These are phyloP conservation scores for Leptographium lundbergii DNA, from an alignment of 2,329 filamentous ascomycete species.

Conservation along the genomic window DNA sequence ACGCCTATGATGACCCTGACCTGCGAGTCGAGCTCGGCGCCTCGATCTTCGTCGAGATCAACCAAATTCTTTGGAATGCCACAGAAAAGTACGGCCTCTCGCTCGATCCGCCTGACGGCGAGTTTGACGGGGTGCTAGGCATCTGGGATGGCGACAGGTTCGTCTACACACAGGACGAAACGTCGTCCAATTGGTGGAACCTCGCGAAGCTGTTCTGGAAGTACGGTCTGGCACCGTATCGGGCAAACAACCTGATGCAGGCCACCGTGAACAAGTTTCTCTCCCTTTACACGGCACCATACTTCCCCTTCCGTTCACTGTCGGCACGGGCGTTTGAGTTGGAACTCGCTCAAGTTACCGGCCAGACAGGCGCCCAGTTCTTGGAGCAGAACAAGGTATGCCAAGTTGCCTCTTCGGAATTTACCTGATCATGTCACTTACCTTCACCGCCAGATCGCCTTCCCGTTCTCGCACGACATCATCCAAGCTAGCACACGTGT, in stretches of 20 bases:
- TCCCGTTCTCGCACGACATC: conserved; percentile 62
- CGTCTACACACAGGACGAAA: conserved; percentile 51
- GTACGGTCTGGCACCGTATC: conserved; percentile 70
- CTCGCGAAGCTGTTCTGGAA: conserved; percentile 68
- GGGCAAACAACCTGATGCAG: conserved; percentile 61
- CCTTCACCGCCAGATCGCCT: conserved; percentile 35
- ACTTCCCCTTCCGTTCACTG: conserved; percentile 75
- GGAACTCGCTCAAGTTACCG: conserved; percentile 53
- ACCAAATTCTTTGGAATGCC: conserved; percentile 69
- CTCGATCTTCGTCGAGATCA: conserved; percentile 80
- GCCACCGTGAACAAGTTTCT: conserved; percentile 60
- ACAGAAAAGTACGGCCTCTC: conserved; percentile 58
- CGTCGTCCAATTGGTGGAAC: conserved; percentile 63
- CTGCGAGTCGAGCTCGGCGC: conserved; percentile 76
- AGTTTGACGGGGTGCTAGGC: conserved; percentile 47
- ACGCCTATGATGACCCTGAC: conserved; percentile 54
- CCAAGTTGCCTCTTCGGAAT: background rate
- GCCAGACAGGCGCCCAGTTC: conserved; percentile 60
- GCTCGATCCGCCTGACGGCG: conserved; percentile 30
- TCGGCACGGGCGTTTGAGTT: conserved; percentile 55
- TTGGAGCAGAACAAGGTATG: conserved; percentile 50
- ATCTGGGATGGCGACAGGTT: conserved; percentile 77
- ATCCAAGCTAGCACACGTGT: conserved; percentile 85
- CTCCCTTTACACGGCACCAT: conserved; percentile 64
- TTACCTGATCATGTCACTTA: background rate